Evolutionary conservation across 2,329 filamentous ascomycete species (phyloP).

Genomic region (Sclerotinia borealis): DNA sequence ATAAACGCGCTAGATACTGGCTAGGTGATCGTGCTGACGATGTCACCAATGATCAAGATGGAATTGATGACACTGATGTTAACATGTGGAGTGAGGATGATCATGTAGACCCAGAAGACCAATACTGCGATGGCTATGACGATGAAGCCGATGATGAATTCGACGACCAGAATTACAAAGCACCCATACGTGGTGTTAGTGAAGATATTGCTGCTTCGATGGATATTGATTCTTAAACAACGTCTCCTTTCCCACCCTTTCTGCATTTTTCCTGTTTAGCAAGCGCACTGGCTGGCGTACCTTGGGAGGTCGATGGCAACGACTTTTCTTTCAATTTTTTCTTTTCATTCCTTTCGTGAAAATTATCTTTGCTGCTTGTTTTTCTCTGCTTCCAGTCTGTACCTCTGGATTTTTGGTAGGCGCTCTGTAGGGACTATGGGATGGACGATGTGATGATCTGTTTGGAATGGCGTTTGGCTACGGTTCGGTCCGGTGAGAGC

Average conservation of each 20-base stretch:
- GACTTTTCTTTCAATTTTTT: conserved; percentile 2
- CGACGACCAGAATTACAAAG: conserved; percentile 38
- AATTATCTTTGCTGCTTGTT: conserved; percentile 6
- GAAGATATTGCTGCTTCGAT: conserved; percentile 58
- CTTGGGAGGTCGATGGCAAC: conserved; percentile 15
- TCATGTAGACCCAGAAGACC: conserved; percentile 39
- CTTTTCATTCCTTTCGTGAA: not conserved
- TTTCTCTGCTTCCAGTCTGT: conserved; percentile 15
- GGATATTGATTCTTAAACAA: conserved; percentile 45
- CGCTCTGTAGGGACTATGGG: conserved; percentile 13
- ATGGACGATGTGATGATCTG: conserved; percentile 9
- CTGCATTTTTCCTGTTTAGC: not conserved
- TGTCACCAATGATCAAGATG: conserved; percentile 37
- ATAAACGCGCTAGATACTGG: conserved; percentile 85
- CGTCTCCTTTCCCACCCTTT: conserved; percentile 1
- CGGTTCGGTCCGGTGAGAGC: conserved; percentile 12
- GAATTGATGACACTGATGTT: conserved; percentile 37
- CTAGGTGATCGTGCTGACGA: conserved; percentile 59
- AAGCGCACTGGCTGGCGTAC: conserved; percentile 5
- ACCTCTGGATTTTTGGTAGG: conserved; percentile 5
- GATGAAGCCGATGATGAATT: conserved; percentile 32
- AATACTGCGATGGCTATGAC: conserved; percentile 36
- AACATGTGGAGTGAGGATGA: conserved; percentile 38
- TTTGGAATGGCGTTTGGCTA: conserved; percentile 11
- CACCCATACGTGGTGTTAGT: conserved; percentile 49